Conservation (phyloP, 768 basidiomycete species). For the Psilocybe cyanescens region DNA sequence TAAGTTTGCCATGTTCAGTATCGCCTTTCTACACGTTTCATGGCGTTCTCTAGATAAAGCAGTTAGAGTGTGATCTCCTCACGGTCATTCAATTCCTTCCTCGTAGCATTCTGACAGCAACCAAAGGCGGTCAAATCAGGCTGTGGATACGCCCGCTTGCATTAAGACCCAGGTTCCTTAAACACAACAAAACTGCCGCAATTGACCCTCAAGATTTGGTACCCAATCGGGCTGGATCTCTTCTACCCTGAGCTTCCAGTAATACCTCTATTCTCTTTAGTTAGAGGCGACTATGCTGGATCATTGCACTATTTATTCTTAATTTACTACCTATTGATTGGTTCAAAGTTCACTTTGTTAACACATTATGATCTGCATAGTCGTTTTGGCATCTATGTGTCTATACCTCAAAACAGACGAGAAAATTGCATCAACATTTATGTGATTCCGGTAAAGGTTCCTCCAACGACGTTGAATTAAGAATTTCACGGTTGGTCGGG, state of each 20-base stretch:
- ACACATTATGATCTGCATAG: too few species aligned
- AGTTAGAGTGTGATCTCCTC: conserved; percentile 80
- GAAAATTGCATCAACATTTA: neutral
- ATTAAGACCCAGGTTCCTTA: conserved; percentile 37
- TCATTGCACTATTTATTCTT: neutral
- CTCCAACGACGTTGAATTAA: too few species aligned
- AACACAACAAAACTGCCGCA: conserved; percentile 24
- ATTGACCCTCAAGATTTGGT: conserved; percentile 31
- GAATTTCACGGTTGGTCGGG: neutral
- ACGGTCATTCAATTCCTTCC: conserved; percentile 79
- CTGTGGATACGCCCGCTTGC: conserved; percentile 84
- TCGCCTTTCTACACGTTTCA: neutral
- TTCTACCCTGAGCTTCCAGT: neutral
- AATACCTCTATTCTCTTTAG: neutral
- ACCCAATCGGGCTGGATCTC: conserved; percentile 18
- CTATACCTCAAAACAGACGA: neutral
- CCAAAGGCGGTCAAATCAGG: conserved; percentile 76
- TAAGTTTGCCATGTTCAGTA: conserved; percentile 37
- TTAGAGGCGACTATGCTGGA: neutral
- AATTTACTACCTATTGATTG: neutral
- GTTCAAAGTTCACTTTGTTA: neutral
- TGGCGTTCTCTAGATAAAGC: conserved; percentile 62
- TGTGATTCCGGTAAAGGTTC: neutral
- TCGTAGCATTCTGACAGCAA: conserved; percentile 77
- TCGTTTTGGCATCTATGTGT: neutral